Conservation (phyloP, 441 rosid species). For the Erodium chrysanthum region DNA sequence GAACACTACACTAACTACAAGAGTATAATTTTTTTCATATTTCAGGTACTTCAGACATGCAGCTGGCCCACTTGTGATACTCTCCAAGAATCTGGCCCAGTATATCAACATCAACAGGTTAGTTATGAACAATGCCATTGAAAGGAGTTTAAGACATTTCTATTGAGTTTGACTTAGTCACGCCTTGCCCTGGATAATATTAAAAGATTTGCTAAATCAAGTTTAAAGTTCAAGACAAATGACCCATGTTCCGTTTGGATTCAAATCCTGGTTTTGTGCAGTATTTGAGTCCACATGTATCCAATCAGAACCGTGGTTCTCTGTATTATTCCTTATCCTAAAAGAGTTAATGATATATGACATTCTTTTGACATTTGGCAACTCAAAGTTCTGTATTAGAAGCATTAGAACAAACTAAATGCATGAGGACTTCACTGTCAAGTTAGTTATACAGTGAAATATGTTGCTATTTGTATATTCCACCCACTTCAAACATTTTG, state of each 20-base stretch:
- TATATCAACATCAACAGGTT: conserved; percentile 88
- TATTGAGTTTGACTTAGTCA: background rate
- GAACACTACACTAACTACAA: no score
- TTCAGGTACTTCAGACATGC: conserved; percentile 92
- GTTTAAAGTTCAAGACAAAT: background rate
- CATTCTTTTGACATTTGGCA: background rate
- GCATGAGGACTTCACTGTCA: background rate
- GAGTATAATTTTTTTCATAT: conserved; percentile 6
- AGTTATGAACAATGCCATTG: conserved; percentile 16
- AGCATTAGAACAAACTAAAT: background rate
- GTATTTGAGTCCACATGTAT: background rate
- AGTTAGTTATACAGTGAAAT: background rate
- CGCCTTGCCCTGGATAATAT: background rate
- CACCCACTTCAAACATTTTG: no score
- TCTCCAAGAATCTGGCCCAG: conserved; percentile 81
- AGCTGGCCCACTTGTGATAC: conserved; percentile 51
- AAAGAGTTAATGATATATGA: background rate
- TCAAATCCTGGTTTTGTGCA: background rate
- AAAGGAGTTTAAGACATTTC: background rate
- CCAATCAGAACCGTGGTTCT: background rate
- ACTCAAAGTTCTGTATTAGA: background rate
- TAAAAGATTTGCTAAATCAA: no score
- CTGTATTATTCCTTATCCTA: background rate
- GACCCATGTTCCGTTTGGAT: background rate
- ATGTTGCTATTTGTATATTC: background rate